These are phyloP conservation scores for Oldenlandia corymbosa DNA, from an alignment of 257 asterid genomes.

Conservation along the genomic window DNA sequence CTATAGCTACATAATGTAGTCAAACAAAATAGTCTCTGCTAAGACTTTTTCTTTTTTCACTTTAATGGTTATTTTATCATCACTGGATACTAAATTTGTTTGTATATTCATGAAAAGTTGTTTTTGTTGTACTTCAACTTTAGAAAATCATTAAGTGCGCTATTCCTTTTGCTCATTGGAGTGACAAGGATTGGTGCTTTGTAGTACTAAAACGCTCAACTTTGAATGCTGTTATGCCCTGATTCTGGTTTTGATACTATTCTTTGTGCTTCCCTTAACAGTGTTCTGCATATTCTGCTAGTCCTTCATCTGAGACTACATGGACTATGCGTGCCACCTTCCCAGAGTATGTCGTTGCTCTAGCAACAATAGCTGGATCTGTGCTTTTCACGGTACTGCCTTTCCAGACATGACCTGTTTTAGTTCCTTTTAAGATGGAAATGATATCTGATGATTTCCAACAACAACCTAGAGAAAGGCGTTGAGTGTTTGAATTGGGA, in stretches of 20 bases:
- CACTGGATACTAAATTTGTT: background rate
- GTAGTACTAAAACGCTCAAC: background rate
- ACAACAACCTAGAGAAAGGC: background rate
- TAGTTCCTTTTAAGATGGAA: no score
- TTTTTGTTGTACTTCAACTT: background rate
- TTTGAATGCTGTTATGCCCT: background rate
- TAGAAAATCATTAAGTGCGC: background rate
- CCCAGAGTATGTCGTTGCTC: constrained; percentile 97
- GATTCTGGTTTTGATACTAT: background rate
- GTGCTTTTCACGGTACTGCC: constrained; percentile 78
- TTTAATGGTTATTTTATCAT: background rate
- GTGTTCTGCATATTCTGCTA: constrained; percentile 84
- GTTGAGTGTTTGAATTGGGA: background rate
- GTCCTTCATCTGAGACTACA: constrained; percentile 79
- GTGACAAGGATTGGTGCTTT: background rate
- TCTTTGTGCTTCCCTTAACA: constrained; percentile 25
- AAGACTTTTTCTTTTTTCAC: background rate
- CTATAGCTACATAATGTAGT: background rate
- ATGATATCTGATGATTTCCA: background rate
- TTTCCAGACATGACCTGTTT: background rate
- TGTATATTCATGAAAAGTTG: background rate
- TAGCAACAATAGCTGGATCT: constrained; percentile 93
- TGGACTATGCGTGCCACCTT: constrained; percentile 93
- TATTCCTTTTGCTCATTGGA: background rate
- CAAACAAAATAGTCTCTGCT: background rate